Percentiles rank a stretch among this genome's conserved stretches.
Conservation (phyloP, 176 grass and related monocot species). For the Aegilops tauschii region DNA sequence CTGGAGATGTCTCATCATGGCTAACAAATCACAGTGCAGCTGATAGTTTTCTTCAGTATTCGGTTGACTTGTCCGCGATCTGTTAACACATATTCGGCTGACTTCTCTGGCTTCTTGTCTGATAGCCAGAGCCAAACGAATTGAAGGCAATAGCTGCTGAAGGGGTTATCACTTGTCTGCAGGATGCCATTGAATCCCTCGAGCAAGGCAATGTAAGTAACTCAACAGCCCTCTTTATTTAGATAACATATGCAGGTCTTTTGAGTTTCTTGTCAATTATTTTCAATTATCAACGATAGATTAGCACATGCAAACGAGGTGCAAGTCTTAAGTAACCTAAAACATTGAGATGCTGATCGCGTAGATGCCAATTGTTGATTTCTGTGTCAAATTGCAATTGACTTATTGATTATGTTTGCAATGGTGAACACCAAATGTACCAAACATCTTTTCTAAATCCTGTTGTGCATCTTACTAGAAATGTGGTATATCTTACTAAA, state of each 20-base stretch:
- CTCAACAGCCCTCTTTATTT: background rate
- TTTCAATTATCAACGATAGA: background rate
- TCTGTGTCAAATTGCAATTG: background rate
- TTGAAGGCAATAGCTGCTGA: slow-evolving; percentile 77
- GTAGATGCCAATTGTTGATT: background rate
- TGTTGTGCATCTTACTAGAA: background rate
- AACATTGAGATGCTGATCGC: background rate
- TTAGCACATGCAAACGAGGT: background rate
- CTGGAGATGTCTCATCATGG: background rate
- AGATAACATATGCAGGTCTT: background rate
- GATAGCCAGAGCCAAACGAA: slow-evolving; percentile 80
- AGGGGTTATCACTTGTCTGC: slow-evolving; percentile 87
- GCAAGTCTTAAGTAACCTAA: background rate
- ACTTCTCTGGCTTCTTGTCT: slow-evolving; percentile 13
- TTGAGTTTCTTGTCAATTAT: background rate
- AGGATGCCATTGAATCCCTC: slow-evolving; percentile 86
- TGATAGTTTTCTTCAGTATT: background rate
- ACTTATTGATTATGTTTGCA: background rate
- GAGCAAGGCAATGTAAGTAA: slow-evolving; percentile 68
- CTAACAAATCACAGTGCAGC: background rate
- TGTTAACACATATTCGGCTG: background rate
- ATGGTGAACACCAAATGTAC: background rate
- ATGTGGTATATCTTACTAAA: background rate
- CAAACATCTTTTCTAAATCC: background rate
- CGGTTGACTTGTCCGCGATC: background rate